Evolutionary conservation across 331 rosid species (phyloP).

Genomic region (Rosa hybrid): DNA sequence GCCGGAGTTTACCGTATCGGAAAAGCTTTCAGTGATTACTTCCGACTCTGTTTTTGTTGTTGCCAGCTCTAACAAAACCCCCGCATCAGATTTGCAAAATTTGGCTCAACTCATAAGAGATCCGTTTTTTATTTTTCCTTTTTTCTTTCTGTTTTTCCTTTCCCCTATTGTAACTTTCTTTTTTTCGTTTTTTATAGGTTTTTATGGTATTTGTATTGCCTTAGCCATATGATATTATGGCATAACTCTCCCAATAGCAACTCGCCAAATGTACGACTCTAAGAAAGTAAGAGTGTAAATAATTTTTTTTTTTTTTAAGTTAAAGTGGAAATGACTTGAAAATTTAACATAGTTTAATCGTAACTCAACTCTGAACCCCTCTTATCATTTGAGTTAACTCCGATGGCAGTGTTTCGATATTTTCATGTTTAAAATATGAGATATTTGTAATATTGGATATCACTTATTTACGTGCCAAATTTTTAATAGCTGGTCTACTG

Average conservation of each 20-base stretch:
- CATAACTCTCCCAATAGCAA: neutral
- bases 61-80: conserved; percentile 6
- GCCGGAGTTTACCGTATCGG: conserved; percentile 11
- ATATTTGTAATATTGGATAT: no score
- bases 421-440: no score
- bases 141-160: neutral
- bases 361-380: no score
- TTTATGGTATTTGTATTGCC: no score
- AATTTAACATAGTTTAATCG: no score
- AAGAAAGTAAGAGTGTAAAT: no score
- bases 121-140: conserved; percentile 11
- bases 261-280: neutral
- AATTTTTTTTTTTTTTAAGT: neutral
- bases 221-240: neutral
- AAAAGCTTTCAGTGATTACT: neutral
- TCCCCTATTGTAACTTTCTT: neutral
- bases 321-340: no score
- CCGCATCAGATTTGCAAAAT: conserved; percentile 4
- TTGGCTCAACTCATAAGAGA: neutral
- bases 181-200: no score
- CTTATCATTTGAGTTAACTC: no score
- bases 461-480: no score
- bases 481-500: no score
- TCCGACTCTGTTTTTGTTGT: neutral
- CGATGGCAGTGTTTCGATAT: no score